phyloP scores from a whole-genome alignment of 805 yeast genomes.

The Kodamaea jinghongensis region DNA sequence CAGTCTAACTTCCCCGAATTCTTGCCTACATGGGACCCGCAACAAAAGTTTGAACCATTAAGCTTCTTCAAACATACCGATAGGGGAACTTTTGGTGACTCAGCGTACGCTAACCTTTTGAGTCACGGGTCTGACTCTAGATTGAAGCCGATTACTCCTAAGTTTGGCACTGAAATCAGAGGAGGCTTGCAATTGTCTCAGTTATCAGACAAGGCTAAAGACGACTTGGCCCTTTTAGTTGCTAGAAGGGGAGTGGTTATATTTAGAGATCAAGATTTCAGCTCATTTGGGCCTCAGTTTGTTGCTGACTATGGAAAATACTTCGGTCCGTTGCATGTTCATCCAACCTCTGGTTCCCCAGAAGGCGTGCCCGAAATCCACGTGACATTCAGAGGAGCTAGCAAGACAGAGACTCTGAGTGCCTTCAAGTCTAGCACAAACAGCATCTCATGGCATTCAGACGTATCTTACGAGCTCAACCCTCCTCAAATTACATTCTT shows the following conservation, averaged over 20 bases:
- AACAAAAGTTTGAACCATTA: slow-evolving; percentile 27
- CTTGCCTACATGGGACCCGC: slow-evolving; percentile 36
- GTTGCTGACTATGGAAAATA: slow-evolving; percentile 56
- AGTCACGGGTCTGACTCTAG: slow-evolving; percentile 14
- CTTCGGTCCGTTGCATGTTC: slow-evolving; percentile 70
- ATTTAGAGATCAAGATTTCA: slow-evolving; percentile 33
- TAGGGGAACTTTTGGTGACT: slow-evolving; percentile 27
- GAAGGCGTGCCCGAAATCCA: slow-evolving; percentile 62
- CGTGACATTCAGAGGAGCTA: slow-evolving; percentile 53
- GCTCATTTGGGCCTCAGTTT: slow-evolving; percentile 40
- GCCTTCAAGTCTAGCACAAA: slow-evolving; percentile 34
- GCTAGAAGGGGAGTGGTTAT: slow-evolving; percentile 36
- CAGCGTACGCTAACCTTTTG: slow-evolving; percentile 20
- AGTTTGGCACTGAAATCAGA: slow-evolving; percentile 28
- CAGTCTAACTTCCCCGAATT: slow-evolving; percentile 26
- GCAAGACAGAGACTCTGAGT: slow-evolving; percentile 35
- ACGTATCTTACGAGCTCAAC: slow-evolving; percentile 69
- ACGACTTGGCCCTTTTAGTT: slow-evolving; percentile 31
- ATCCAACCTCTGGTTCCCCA: slow-evolving; percentile 74
- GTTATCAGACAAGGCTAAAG: slow-evolving; percentile 25
- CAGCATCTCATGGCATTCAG: slow-evolving; percentile 64
- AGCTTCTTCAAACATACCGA: slow-evolving; percentile 26
- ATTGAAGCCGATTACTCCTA: slow-evolving; percentile 27
- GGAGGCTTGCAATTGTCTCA: slow-evolving; percentile 29
- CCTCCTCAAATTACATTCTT: slow-evolving; percentile 73